Conservation (phyloP, 164 flowering plant species). For the Nelumbo lutea region DNA sequence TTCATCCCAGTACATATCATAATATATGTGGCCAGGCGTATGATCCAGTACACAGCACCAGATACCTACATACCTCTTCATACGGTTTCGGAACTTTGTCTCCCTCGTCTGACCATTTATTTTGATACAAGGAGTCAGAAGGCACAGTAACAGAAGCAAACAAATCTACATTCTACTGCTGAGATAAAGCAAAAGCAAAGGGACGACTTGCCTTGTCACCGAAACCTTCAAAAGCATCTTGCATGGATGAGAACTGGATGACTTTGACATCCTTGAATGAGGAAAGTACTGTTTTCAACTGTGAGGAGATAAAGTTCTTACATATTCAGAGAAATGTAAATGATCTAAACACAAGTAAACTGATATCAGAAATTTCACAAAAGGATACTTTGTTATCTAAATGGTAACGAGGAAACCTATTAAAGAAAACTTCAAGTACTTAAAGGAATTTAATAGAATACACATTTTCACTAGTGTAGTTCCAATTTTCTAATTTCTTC, state of each 20-base stretch:
- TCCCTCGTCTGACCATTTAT: slow-evolving; percentile 47
- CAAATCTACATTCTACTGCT: neutral
- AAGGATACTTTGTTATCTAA: too few species aligned
- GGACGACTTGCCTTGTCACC: slow-evolving; percentile 57
- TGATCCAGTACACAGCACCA: slow-evolving; percentile 83
- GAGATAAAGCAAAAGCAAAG: neutral
- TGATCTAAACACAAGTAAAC: too few species aligned
- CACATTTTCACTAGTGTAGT: too few species aligned
- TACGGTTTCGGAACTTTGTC: slow-evolving; percentile 69
- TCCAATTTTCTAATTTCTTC: too few species aligned
- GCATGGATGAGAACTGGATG: slow-evolving; percentile 81
- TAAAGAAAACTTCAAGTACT: too few species aligned
- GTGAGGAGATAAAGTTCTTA: slow-evolving; percentile 12
- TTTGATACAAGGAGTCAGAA: neutral
- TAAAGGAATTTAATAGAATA: too few species aligned
- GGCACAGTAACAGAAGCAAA: neutral
- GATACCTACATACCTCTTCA: slow-evolving; percentile 73
- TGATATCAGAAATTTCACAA: too few species aligned
- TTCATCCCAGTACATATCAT: slow-evolving; percentile 99
- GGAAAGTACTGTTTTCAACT: slow-evolving; percentile 66
- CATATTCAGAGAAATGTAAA: neutral
- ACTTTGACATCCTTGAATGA: slow-evolving; percentile 81
- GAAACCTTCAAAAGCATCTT: slow-evolving; percentile 80
- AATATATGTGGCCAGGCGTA: slow-evolving; percentile 82
- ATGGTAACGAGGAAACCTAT: too few species aligned